Evolutionary conservation across 441 rosid genomes (phyloP).

Genomic region (Pelargonium australe): DNA sequence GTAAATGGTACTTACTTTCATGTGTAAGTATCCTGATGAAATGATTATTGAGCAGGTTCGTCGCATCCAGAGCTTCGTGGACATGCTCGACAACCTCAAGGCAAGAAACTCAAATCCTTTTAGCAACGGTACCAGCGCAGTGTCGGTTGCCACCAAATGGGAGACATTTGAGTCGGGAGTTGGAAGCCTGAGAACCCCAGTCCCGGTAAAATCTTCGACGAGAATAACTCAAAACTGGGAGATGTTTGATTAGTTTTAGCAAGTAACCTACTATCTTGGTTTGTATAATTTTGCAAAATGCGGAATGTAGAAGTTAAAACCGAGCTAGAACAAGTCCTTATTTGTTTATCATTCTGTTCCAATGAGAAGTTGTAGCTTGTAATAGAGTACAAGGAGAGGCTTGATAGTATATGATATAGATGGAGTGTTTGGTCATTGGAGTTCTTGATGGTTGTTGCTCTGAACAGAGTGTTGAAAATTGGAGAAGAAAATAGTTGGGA

Average conservation of each 20-base stretch:
- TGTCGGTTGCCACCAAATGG: slow-evolving; percentile 33
- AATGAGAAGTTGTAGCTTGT: background rate
- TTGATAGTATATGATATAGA: background rate
- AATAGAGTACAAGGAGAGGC: background rate
- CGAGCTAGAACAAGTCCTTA: background rate
- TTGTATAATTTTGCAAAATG: background rate
- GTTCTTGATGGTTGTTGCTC: too few relatives aligned
- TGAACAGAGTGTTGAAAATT: too few relatives aligned
- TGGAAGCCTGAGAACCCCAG: slow-evolving; percentile 38
- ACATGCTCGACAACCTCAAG: slow-evolving; percentile 40
- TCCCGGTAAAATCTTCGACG: slow-evolving; percentile 29
- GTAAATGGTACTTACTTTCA: too few relatives aligned
- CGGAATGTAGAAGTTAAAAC: background rate
- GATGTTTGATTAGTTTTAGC: slow-evolving; percentile 31
- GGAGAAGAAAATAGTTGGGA: too few relatives aligned
- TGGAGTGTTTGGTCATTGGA: too few relatives aligned
- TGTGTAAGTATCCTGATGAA: too few relatives aligned
- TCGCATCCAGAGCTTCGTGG: slow-evolving; percentile 43
- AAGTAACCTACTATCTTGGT: background rate
- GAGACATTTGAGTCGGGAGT: slow-evolving; percentile 35
- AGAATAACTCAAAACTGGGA: slow-evolving; percentile 47
- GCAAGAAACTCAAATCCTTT: slow-evolving; percentile 35
- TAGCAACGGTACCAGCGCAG: slow-evolving; percentile 26
- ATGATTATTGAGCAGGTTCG: slow-evolving; percentile 28
- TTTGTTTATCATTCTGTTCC: background rate